Evolutionary conservation across 768 basidiomycete species (phyloP).

Genomic region (Boletus subparvulus): DNA sequence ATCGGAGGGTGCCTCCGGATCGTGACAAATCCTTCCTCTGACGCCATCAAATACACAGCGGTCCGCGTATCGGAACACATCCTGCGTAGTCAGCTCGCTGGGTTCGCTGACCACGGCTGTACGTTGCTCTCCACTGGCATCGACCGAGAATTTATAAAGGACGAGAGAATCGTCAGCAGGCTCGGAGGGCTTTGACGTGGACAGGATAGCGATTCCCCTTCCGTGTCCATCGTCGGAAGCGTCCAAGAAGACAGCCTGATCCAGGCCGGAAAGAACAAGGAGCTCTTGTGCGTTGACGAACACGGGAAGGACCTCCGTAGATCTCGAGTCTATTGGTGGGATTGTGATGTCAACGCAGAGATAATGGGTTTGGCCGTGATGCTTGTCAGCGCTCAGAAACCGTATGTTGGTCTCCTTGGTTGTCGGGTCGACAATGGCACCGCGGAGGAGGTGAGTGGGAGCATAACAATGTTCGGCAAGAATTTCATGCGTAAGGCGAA

Average conservation of each 20-base stretch:
- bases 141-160: constrained; percentile 22
- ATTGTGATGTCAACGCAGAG: constrained; percentile 18
- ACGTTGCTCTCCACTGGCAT: constrained; percentile 18
- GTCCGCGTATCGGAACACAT: constrained; percentile 1
- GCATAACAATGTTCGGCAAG: constrained; percentile 2
- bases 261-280: constrained; percentile 16
- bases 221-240: constrained; percentile 16
- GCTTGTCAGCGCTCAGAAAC: constrained; percentile 2
- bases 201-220: constrained; percentile 16
- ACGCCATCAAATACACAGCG: constrained; percentile 16
- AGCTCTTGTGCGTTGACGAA: constrained; percentile 11
- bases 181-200: neutral
- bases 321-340: neutral
- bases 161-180: neutral
- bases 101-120: constrained; percentile 13
- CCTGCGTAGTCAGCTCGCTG: constrained; percentile 3
- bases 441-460: constrained; percentile 14
- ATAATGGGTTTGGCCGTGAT: constrained; percentile 4
- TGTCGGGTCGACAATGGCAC: constrained; percentile 8
- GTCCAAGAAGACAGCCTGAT: neutral
- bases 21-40: constrained; percentile 21
- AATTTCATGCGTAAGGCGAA: constrained; percentile 22
- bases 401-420: constrained; percentile 16
- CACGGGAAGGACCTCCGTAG: constrained; percentile 11
- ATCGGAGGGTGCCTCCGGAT: neutral